phyloP scores from a whole-genome alignment of 2,329 filamentous ascomycete genomes.

The Akanthomyces uredinophilus region DNA sequence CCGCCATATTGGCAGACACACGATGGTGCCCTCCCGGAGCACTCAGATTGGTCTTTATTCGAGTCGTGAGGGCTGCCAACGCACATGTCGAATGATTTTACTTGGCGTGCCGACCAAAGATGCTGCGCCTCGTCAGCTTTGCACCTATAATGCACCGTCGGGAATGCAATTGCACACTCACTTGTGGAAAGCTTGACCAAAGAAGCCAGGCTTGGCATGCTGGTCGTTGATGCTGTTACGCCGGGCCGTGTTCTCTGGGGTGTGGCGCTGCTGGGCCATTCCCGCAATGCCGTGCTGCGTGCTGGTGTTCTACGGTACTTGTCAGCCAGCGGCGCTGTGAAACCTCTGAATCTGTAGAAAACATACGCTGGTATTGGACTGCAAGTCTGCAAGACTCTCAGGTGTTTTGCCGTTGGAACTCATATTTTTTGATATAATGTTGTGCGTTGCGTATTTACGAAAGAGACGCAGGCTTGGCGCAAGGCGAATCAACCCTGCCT shows the following conservation, averaged over 20 bases:
- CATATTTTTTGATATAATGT: neutral
- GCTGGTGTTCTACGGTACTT: neutral
- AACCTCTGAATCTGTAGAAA: neutral
- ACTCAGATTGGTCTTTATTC: no score
- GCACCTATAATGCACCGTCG: neutral
- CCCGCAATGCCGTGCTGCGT: neutral
- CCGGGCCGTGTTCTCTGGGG: neutral
- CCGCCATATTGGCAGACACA: no score
- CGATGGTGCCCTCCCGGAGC: no score
- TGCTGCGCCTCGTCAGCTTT: neutral
- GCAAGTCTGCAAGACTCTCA: neutral
- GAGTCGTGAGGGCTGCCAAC: no score
- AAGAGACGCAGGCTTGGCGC: neutral
- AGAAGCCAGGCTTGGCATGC: neutral
- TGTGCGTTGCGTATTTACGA: neutral
- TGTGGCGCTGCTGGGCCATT: constrained; percentile 1
- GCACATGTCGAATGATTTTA: neutral
- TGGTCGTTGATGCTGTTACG: constrained; percentile 2
- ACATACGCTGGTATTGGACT: neutral
- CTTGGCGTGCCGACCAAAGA: constrained; percentile 6
- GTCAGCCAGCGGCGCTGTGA: neutral
- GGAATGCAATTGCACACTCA: neutral
- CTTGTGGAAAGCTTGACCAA: constrained; percentile 4
- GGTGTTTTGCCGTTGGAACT: neutral
- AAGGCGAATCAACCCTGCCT: neutral